Evolutionary conservation across 768 basidiomycete species (phyloP).

Genomic region (Grammothele lineata): DNA sequence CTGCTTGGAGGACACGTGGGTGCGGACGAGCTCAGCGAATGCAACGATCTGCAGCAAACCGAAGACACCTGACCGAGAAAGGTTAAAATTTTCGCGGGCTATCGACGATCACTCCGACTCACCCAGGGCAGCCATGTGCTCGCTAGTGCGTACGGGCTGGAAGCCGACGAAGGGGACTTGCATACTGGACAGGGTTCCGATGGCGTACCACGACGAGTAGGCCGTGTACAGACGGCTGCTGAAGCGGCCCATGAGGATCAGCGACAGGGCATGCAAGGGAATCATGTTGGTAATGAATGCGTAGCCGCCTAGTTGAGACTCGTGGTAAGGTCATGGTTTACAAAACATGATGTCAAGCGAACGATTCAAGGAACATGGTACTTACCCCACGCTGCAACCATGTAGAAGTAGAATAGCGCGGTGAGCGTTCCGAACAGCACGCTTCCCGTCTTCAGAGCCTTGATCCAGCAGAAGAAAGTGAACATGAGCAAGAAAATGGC

Average conservation of each 20-base stretch:
- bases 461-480: slow-evolving; percentile 97
- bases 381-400: slow-evolving; percentile 99
- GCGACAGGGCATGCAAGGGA: slow-evolving; percentile 90
- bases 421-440: slow-evolving; percentile 87
- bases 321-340: too few relatives aligned
- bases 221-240: slow-evolving; percentile 88
- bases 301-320: slow-evolving; percentile 91
- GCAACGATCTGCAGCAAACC: slow-evolving; percentile 95
- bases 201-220: slow-evolving; percentile 97
- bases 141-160: slow-evolving; percentile 95
- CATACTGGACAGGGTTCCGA: slow-evolving; percentile 97
- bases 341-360: too few relatives aligned
- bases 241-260: slow-evolving; percentile 95
- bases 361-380: not conserved
- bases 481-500: slow-evolving; percentile 99
- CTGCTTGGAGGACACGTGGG: slow-evolving; percentile 87
- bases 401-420: slow-evolving; percentile 98
- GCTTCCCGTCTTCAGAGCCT: slow-evolving; percentile 90
- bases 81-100: not conserved
- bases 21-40: slow-evolving; percentile 84
- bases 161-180: slow-evolving; percentile 99
- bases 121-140: slow-evolving; percentile 99
- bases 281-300: slow-evolving; percentile 99
- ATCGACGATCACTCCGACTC: slow-evolving; percentile 19
- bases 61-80: slow-evolving; percentile 68